Evolutionary conservation across 345 rosid genomes (phyloP).

Genomic region (Nasturtium officinale): DNA sequence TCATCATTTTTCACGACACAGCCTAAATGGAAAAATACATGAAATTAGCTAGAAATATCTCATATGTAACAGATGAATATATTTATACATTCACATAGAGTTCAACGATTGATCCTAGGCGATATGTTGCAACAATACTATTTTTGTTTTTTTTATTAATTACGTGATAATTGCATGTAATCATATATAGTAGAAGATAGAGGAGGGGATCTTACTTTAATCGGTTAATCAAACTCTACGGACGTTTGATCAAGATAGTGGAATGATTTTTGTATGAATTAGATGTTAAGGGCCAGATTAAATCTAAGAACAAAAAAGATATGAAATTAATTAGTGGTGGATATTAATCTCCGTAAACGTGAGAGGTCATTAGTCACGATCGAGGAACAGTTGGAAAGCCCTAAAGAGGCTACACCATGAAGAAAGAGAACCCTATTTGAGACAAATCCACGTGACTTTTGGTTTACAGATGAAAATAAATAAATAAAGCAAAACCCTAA

Average conservation of each 20-base stretch:
- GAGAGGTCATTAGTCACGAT: conserved; percentile 39
- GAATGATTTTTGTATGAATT: not conserved
- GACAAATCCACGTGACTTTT: conserved; percentile 46
- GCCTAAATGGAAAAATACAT: not conserved
- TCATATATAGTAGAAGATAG: too few species aligned
- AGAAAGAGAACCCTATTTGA: conserved; percentile 42
- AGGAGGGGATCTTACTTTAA: not conserved
- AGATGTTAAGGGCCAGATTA: not conserved
- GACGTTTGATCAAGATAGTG: not conserved
- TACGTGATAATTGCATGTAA: conserved; percentile 2
- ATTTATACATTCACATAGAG: not conserved
- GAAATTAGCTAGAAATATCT: not conserved
- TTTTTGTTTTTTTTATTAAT: not conserved
- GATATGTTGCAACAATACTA: not conserved
- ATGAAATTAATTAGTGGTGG: not conserved
- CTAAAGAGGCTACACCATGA: conserved; percentile 41
- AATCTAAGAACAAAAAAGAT: not conserved
- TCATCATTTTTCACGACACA: not conserved
- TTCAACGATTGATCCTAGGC: not conserved
- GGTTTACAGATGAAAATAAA: conserved; percentile 13
- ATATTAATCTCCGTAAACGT: conserved; percentile 23
- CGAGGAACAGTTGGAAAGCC: conserved; percentile 28
- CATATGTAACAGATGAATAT: not conserved
- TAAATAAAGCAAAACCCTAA: conserved; percentile 29
- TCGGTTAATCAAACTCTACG: not conserved